Conservation (phyloP, 2,329 filamentous ascomycete genomes). For the Diplodia scrobiculata region DNA sequence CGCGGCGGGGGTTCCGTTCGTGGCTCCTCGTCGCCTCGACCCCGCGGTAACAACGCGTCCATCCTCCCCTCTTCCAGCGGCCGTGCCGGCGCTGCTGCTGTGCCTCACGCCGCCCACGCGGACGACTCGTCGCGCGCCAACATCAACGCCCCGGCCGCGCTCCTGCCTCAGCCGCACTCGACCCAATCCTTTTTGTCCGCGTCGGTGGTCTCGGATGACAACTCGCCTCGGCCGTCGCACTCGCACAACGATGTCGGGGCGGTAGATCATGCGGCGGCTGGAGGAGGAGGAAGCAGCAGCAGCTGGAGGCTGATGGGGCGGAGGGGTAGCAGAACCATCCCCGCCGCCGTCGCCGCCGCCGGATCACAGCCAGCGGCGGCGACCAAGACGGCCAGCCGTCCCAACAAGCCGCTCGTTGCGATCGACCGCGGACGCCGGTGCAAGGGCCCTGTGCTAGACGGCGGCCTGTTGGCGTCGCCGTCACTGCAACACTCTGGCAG, state of each 20-base stretch:
- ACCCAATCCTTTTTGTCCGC: constrained; percentile 21
- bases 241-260: constrained; percentile 12
- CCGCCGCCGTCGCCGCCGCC: neutral
- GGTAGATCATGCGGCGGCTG: neutral
- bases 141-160: constrained; percentile 21
- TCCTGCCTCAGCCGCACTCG: constrained; percentile 16
- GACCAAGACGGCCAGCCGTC: constrained; percentile 7
- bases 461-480: constrained; percentile 18
- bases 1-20: neutral
- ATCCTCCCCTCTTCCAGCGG: neutral
- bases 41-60: neutral
- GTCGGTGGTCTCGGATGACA: constrained; percentile 2
- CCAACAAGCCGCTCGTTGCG: constrained; percentile 25
- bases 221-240: constrained; percentile 18
- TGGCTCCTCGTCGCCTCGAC: neutral
- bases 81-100: neutral
- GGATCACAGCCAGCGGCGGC: neutral
- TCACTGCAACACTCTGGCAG: neutral
- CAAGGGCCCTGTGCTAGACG: constrained; percentile 21
- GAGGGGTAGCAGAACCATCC: neutral
- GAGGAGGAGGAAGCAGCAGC: neutral
- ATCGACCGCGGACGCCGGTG: constrained; percentile 17
- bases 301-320: neutral
- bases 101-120: neutral
- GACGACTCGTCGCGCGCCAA: constrained; percentile 27